A percentile compares a stretch with the other conserved stretches of the same genome.
phyloP scores from a whole-genome alignment of 2,329 filamentous ascomycete species.

The Pseudovirgaria hyperparasitica region DNA sequence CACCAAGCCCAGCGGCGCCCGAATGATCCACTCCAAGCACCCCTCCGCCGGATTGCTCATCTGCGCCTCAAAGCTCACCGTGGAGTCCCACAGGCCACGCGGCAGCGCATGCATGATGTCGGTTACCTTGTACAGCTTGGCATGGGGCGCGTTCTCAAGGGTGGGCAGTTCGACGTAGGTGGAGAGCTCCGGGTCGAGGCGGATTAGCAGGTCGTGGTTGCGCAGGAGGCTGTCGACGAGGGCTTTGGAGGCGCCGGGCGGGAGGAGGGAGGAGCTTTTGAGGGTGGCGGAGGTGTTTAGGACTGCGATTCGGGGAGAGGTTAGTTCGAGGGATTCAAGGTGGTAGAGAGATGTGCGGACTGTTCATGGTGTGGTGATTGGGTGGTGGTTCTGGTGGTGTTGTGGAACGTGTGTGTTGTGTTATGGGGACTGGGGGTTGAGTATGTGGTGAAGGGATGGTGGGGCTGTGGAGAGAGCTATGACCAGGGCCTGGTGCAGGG shows the following conservation, averaged over 20 bases:
- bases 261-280: slow-evolving; percentile 21
- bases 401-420: too few species aligned
- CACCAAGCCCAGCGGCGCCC: slow-evolving; percentile 20
- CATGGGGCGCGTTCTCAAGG: slow-evolving; percentile 9
- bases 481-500: too few species aligned
- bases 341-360: too few species aligned
- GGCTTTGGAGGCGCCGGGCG: slow-evolving; percentile 11
- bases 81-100: slow-evolving; percentile 22
- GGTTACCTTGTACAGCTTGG: slow-evolving; percentile 24
- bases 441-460: too few species aligned
- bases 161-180: slow-evolving; percentile 15
- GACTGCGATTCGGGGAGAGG: too few species aligned
- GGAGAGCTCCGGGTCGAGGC: slow-evolving; percentile 22
- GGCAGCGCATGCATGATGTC: slow-evolving; percentile 24
- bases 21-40: slow-evolving; percentile 20
- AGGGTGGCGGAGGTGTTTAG: slow-evolving; percentile 19
- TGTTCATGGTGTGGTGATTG: too few species aligned
- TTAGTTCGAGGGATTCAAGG: too few species aligned
- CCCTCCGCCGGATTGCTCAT: slow-evolving; percentile 22
- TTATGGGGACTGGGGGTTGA: too few species aligned
- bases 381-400: too few species aligned
- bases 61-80: slow-evolving; percentile 19
- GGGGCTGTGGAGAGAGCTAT: too few species aligned
- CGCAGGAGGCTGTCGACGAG: slow-evolving; percentile 14
- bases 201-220: slow-evolving; percentile 24